phyloP scores from a whole-genome alignment of 805 yeast genomes.

The Pichia heedii region DNA sequence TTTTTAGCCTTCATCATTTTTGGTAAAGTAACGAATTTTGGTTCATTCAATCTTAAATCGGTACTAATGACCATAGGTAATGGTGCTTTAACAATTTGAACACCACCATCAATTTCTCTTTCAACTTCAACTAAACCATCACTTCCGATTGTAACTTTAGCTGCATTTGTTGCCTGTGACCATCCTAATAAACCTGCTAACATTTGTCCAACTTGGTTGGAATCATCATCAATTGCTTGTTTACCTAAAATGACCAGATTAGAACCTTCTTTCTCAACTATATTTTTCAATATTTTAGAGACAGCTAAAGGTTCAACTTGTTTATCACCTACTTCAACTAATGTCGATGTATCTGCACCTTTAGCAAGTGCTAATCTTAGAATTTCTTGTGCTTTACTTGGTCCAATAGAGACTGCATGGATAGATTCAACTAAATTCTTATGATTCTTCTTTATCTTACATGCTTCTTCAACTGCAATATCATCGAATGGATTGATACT shows the following conservation, averaged over 20 bases:
- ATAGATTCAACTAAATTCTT: constrained; percentile 65
- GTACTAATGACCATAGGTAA: constrained; percentile 86
- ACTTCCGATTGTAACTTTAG: constrained; percentile 58
- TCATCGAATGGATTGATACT: constrained; percentile 96
- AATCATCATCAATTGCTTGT: constrained; percentile 94
- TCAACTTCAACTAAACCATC: constrained; percentile 59
- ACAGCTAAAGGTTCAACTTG: constrained; percentile 78
- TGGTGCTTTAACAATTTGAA: constrained; percentile 66
- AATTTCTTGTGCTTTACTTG: constrained; percentile 77
- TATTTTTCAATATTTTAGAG: constrained; percentile 72
- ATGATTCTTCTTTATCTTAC: constrained; percentile 60
- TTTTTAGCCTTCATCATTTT: constrained; percentile 98
- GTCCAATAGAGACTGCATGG: constrained; percentile 90
- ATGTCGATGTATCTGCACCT: constrained; percentile 83
- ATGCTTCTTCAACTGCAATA: constrained; percentile 92
- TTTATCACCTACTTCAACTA: constrained; percentile 66
- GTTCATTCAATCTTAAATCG: constrained; percentile 88
- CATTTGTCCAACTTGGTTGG: constrained; percentile 94
- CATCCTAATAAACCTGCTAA: constrained; percentile 86
- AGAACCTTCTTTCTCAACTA: constrained; percentile 59
- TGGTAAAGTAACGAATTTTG: constrained; percentile 92
- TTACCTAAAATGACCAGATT: constrained; percentile 88
- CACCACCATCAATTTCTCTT: constrained; percentile 94
- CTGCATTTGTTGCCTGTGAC: constrained; percentile 97
- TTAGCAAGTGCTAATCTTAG: constrained; percentile 87